Conservation (phyloP, 306 rosid species). For the Inga oerstediana region DNA sequence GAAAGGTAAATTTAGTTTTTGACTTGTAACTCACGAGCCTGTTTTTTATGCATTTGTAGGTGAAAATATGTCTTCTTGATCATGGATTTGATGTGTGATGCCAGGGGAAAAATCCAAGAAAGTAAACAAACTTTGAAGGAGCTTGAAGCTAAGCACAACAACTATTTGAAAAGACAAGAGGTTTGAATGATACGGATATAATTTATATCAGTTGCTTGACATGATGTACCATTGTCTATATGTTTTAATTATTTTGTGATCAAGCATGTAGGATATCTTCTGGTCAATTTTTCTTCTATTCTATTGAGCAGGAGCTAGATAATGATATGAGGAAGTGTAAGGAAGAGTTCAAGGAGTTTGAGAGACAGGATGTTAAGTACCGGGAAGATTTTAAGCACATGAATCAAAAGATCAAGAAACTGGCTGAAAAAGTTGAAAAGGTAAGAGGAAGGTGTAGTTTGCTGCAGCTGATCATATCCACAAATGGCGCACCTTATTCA, state of each 20-base stretch:
- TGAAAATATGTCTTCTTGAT: conserved; percentile 19
- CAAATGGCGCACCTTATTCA: conserved; percentile 28
- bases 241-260: conserved; percentile 12
- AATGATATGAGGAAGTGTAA: conserved; percentile 76
- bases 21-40: background rate
- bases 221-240: background rate
- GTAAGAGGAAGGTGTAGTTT: conserved; percentile 44
- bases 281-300: conserved; percentile 12
- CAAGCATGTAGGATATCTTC: conserved; percentile 14
- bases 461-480: background rate
- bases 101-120: conserved; percentile 79
- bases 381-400: conserved; percentile 87
- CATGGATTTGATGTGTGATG: conserved; percentile 34
- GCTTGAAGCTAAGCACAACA: conserved; percentile 75
- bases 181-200: conserved; percentile 47
- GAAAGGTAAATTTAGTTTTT: conserved; percentile 60
- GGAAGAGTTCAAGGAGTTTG: conserved; percentile 93
- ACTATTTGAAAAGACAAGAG: conserved; percentile 72
- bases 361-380: conserved; percentile 89
- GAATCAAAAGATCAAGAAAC: conserved; percentile 84
- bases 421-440: conserved; percentile 84
- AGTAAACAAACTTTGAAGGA: conserved; percentile 69
- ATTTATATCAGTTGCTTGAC: conserved; percentile 24
- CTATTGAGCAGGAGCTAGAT: conserved; percentile 70
- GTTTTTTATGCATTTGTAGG: background rate